A percentile compares a stretch with the other conserved stretches of the same genome.
Conservation (phyloP, 140 eudicot species). For the Senecio squalidus region DNA sequence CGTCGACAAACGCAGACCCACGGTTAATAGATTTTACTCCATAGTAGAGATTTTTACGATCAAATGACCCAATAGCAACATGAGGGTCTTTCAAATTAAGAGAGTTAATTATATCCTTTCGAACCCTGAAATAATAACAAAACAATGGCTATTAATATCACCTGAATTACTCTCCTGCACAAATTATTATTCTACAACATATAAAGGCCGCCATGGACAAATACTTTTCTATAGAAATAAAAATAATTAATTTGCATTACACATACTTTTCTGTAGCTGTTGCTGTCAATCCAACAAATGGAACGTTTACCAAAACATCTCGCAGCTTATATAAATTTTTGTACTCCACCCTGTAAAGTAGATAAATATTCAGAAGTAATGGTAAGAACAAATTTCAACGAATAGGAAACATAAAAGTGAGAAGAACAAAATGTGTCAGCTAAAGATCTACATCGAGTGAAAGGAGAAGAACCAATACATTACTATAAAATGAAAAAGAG, state of each 20-base stretch:
- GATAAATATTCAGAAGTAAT: constrained; percentile 5
- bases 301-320: constrained; percentile 56
- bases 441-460: background rate
- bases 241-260: background rate
- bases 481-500: background rate
- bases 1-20: constrained; percentile 52
- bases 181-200: background rate
- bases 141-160: constrained; percentile 6
- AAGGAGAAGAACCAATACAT: constrained; percentile 3
- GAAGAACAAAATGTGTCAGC: background rate
- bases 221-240: background rate
- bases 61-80: constrained; percentile 79
- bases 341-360: constrained; percentile 71
- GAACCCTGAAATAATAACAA: constrained; percentile 53
- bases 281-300: constrained; percentile 88
- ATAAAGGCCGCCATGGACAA: background rate
- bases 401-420: background rate
- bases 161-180: constrained; percentile 2
- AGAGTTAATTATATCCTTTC: constrained; percentile 57
- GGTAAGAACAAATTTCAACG: constrained; percentile 1
- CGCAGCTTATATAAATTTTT: constrained; percentile 73
- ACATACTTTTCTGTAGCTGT: constrained; percentile 92
- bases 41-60: constrained; percentile 80
- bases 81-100: constrained; percentile 62
- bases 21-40: constrained; percentile 74